Conservation (phyloP, 495 filamentous ascomycete species). For the Xylaria grammica region DNA sequence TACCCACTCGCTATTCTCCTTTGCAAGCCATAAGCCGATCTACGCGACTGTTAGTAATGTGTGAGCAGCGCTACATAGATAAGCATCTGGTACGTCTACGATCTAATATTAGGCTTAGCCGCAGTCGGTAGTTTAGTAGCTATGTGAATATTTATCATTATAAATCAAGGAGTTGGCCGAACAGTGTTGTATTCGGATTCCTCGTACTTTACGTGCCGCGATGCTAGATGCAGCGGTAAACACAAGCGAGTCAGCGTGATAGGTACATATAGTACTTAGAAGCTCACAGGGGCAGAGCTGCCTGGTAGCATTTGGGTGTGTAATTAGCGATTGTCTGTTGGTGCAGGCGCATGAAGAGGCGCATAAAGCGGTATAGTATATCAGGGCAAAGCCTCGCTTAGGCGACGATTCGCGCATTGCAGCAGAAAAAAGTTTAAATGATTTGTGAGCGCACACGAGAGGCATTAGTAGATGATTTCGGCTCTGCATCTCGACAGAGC, state of each 20-base stretch:
- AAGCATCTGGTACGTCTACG: no score
- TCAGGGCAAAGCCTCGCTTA: background rate
- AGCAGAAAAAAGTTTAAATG: no score
- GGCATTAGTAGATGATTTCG: background rate
- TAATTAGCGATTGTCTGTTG: background rate
- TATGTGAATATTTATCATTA: background rate
- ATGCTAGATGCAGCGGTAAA: background rate
- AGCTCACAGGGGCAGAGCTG: background rate
- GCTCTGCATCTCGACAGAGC: background rate
- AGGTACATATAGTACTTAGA: background rate
- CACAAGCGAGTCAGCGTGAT: no score
- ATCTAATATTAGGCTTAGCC: background rate
- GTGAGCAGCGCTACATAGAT: no score
- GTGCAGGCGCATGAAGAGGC: no score
- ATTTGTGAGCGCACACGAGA: no score
- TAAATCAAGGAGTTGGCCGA: background rate
- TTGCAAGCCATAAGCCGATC: no score
- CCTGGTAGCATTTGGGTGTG: background rate
- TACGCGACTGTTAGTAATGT: no score
- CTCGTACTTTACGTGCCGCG: background rate
- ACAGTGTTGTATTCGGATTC: no score
- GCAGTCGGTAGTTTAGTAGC: background rate
- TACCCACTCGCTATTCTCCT: no score
- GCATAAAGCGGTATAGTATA: background rate
- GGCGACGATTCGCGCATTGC: no score